Percentiles rank a stretch among this genome's conserved stretches.
phyloP scores from a whole-genome alignment of 1,139 yeast species.

The Kodamaea sp. region DNA sequence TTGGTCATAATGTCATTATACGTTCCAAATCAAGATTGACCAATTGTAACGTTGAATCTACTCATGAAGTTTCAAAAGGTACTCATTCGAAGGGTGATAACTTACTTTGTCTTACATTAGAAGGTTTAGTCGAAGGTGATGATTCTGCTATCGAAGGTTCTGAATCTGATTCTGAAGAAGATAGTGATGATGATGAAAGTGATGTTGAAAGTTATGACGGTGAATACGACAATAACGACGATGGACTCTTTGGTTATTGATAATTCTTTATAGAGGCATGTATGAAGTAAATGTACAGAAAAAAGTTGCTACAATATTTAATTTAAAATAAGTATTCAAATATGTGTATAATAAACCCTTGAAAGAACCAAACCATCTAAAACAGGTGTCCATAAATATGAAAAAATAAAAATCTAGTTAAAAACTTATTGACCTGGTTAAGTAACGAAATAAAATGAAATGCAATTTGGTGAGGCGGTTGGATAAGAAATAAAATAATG shows the following conservation, averaged over 20 bases:
- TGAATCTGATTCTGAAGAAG: constrained; percentile 23
- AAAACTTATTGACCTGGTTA: too few species aligned
- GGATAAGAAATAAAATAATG: neutral
- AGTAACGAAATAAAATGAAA: too few species aligned
- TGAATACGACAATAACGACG: constrained; percentile 48
- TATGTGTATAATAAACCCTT: too few species aligned
- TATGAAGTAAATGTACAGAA: too few species aligned
- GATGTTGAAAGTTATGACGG: constrained; percentile 34
- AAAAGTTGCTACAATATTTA: too few species aligned
- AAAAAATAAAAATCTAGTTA: too few species aligned
- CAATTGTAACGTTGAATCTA: constrained; percentile 83
- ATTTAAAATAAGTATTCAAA: too few species aligned
- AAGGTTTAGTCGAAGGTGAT: constrained; percentile 40
- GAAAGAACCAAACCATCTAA: too few species aligned
- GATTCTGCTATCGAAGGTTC: constrained; percentile 20
- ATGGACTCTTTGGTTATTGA: constrained; percentile 39
- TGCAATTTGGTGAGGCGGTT: too few species aligned
- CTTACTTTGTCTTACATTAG: constrained; percentile 60
- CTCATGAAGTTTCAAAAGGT: constrained; percentile 58
- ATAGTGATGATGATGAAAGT: constrained; percentile 17
- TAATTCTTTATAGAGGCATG: too few species aligned
- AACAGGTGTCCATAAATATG: too few species aligned
- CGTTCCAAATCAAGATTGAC: constrained; percentile 58
- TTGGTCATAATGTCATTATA: constrained; percentile 67
- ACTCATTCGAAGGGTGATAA: constrained; percentile 81